Conservation (phyloP, 148 eudicot genomes). For the Spergularia bocconei region DNA sequence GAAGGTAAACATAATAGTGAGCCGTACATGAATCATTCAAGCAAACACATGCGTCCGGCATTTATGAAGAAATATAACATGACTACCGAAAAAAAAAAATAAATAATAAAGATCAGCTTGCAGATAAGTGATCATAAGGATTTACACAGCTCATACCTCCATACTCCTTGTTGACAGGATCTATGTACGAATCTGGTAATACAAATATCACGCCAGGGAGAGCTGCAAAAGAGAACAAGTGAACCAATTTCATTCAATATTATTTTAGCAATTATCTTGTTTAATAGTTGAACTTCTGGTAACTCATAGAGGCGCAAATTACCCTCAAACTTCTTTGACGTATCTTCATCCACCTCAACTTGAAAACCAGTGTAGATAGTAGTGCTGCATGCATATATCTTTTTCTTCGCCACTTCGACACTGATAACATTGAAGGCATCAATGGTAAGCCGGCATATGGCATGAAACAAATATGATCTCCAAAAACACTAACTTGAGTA, state of each 20-base stretch:
- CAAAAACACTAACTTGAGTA: background rate
- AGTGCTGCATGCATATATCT: slow-evolving; percentile 89
- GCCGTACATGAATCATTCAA: background rate
- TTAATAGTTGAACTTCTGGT: background rate
- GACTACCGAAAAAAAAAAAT: background rate
- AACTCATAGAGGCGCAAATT: slow-evolving; percentile 1
- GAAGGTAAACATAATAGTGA: background rate
- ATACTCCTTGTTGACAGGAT: slow-evolving; percentile 91
- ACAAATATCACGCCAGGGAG: slow-evolving; percentile 85
- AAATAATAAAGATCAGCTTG: background rate
- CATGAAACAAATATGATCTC: background rate
- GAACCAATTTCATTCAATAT: background rate
- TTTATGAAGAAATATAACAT: background rate
- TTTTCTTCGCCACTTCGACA: slow-evolving; percentile 91
- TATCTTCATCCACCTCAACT: slow-evolving; percentile 70
- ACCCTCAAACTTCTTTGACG: slow-evolving; percentile 73
- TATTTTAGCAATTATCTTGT: background rate
- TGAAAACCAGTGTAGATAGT: slow-evolving; percentile 85
- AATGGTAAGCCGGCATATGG: background rate
- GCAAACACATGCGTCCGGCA: background rate
- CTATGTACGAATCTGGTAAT: slow-evolving; percentile 94
- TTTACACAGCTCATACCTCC: slow-evolving; percentile 58
- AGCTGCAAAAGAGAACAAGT: slow-evolving; percentile 35
- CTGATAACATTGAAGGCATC: slow-evolving; percentile 31
- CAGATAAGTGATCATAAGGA: background rate